These are phyloP conservation scores for Phaeodactylum tricornutum DNA, from an alignment of 108 stramenopile genomes.

Conservation along the genomic window DNA sequence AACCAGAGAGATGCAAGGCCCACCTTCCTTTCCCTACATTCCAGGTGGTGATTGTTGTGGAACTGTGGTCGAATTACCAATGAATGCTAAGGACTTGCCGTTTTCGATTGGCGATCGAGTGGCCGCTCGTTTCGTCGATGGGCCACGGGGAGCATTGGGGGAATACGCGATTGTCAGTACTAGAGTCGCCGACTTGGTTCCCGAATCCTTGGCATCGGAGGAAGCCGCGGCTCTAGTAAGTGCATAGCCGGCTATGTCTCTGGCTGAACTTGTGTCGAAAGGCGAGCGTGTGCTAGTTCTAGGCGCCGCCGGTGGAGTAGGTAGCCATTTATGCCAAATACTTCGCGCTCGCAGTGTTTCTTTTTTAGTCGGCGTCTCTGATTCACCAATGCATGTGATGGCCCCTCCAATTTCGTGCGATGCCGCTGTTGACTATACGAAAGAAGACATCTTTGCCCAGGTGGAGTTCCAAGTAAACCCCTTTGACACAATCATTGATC, in stretches of 20 bases:
- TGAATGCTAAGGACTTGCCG: constrained; percentile 8
- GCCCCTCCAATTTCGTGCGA: constrained; percentile 33
- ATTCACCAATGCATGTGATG: constrained; percentile 23
- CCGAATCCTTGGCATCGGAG: constrained; percentile 22
- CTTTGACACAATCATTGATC: constrained; percentile 62
- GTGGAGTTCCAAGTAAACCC: constrained; percentile 32
- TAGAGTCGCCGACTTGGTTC: constrained; percentile 34
- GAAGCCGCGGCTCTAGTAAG: constrained; percentile 45
- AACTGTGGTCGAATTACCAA: constrained; percentile 33
- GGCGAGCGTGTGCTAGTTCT: constrained; percentile 45
- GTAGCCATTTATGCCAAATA: constrained; percentile 38
- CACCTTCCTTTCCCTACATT: constrained; percentile 51
- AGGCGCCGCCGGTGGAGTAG: constrained; percentile 56
- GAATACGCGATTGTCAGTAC: constrained; percentile 41
- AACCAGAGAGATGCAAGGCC: constrained; percentile 53
- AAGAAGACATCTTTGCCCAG: constrained; percentile 23
- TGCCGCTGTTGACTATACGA: constrained; percentile 37
- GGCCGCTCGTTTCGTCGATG: constrained; percentile 35
- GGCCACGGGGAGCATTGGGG: constrained; percentile 42
- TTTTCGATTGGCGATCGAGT: constrained; percentile 47
- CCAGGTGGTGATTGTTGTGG: constrained; percentile 61
- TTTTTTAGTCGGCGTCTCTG: constrained; percentile 33
- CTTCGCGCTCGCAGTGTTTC: constrained; percentile 26
- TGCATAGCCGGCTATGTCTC: constrained; percentile 24
- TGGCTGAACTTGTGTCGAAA: constrained; percentile 29